Percentiles rank a stretch among this genome's conserved stretches.
phyloP scores from a whole-genome alignment of 192 early-diverging fungal species.

The Kappamyces sp. region DNA sequence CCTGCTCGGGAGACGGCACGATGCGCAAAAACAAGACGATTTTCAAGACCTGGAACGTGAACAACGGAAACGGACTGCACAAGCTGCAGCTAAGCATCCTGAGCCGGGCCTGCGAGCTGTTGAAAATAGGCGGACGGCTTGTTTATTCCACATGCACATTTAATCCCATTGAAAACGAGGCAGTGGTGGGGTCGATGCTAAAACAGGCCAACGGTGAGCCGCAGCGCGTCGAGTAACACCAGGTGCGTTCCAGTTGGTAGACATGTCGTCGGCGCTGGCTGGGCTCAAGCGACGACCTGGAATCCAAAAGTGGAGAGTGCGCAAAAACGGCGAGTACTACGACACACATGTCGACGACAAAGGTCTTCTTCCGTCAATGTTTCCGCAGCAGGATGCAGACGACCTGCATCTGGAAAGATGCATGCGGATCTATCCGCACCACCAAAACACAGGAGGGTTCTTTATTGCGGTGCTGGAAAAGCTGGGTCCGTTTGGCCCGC shows the following conservation, averaged over 20 bases:
- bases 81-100: slow-evolving; percentile 83
- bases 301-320: slow-evolving; percentile 79
- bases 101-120: slow-evolving; percentile 75
- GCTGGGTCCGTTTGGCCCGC: slow-evolving; percentile 58
- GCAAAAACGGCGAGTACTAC: slow-evolving; percentile 55
- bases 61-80: slow-evolving; percentile 74
- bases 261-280: slow-evolving; percentile 78
- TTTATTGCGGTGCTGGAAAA: slow-evolving; percentile 97
- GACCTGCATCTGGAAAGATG: slow-evolving; percentile 40
- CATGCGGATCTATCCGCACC: slow-evolving; percentile 85
- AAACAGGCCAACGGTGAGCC: slow-evolving; percentile 44
- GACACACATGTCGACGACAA: slow-evolving; percentile 18
- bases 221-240: slow-evolving; percentile 27
- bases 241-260: slow-evolving; percentile 76
- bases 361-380: slow-evolving; percentile 29
- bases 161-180: slow-evolving; percentile 97
- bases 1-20: slow-evolving; percentile 97
- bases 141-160: slow-evolving; percentile 99
- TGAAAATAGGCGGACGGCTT: slow-evolving; percentile 85
- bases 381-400: slow-evolving; percentile 32
- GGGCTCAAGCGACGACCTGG: slow-evolving; percentile 77
- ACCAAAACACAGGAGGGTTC: slow-evolving; percentile 97
- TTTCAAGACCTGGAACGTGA: slow-evolving; percentile 81
- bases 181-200: slow-evolving; percentile 83
- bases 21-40: slow-evolving; percentile 91